Evolutionary conservation across 495 filamentous ascomycete genomes (phyloP), one percentile per base, ranked within the genome.

Genomic region (Achaetomiella virescens): DNA sequence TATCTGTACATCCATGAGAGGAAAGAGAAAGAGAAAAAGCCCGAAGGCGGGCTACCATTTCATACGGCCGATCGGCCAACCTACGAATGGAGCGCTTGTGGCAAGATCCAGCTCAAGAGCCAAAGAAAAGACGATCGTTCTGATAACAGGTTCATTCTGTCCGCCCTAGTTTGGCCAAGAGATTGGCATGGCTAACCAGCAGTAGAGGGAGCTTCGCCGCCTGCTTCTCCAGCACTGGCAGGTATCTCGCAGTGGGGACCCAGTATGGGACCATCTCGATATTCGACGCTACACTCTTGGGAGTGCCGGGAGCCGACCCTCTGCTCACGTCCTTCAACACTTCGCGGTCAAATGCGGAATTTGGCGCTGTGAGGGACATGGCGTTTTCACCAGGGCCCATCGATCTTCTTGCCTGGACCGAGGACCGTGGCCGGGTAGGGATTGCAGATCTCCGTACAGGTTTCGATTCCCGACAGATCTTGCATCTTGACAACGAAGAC

Each of bases 321-420:
- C 67, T 78, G 54, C 64, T 75, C 53, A 74, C 63, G 10, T 69
- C 63, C 29, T 79, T 73, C 67, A 70, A 73, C 36, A 84, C 85
- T 6, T 84, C 86, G 1, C 73, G 84, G 55, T 73, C 82, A 9
- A 74, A 74, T 52, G 68, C 66, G 18, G 81, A 83, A 42, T 78
- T 76, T 18, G 92, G 95, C 52, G 90, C 93, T 42, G 84, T 98
- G 48, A 83, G 93, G 48, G 88, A 90, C 52, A 92, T 98, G 84
- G 78, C 84, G 21, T 98, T 98, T 66, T 86, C 88, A 0, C 91
- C 93, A 2, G 88, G 87, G 18, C 89, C 91, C 10, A 88, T 85
- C 81, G 92, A 98, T 68, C 80, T 98, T 15, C 77, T 98, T 33
- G 87, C 95, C 22, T 97, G 92, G 91, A 83, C 90, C 20, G 93